Evolutionary conservation across 352 stramenopile genomes (phyloP), one percentile per base, ranked within the genome.

Genomic region (Phytophthora cryptogea): DNA sequence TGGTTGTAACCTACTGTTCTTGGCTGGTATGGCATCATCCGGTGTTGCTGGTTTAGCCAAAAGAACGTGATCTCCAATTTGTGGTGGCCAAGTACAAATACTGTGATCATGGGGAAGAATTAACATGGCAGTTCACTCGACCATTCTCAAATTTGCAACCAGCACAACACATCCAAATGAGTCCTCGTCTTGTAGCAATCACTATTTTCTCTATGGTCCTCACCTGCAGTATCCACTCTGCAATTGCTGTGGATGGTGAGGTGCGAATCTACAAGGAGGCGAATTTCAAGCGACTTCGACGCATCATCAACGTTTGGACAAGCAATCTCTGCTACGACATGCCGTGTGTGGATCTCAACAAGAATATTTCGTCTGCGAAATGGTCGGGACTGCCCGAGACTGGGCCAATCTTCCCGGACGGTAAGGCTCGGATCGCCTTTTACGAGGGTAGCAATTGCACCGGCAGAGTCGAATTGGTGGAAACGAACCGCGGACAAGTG

Each of bases 321-420:
- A 30, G 33, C 4, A 68, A 71, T 32, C 23, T 63, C n/a, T 71
- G 63, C 52, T 68, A 72, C 44, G 54, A 65, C 48, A 66, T 66
- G 53, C n/a, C 57, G 14, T 68, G 63, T 37, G 32, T 17, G 11
- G 11, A 40, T 14, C 32, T 71, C 23, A 52, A 45, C 33, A 32
- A 28, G 9, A 43, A 23, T 14, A 63, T 47, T 4, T 64, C 52
- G 8, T 71, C 63, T n/a, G 57, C 63, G 16, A 56, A 27, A 11
- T 67, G 63, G 63, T 61, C 41, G 9, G 40, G 35, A 0, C 33
- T 68, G 16, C 63, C 51, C 9, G 32, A 46, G 28, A 59, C 37
- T 23, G 57, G 44, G 8, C 35, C 58, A 31, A 27, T n/a, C 0
- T 68, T 64, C 23, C 3, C 20, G 8, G 46, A 59, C 11, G 44